Evolutionary conservation across 495 filamentous ascomycete genomes (phyloP).

Genomic region (Lichenothelia convexa): DNA sequence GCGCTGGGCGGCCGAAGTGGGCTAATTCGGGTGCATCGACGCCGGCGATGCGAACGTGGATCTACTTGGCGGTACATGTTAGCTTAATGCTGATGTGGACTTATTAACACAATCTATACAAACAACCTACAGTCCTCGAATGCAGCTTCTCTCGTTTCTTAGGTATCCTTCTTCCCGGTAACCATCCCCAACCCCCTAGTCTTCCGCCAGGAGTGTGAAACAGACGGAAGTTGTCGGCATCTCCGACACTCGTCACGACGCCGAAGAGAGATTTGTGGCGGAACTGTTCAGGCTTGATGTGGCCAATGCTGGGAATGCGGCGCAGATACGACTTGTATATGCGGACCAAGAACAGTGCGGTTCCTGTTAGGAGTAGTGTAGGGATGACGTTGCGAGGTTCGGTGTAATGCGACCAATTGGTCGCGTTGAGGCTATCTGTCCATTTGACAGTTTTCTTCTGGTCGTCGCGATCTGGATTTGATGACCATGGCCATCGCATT

Average conservation of each 20-base stretch:
- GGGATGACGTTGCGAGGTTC: constrained; percentile 44
- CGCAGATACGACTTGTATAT: constrained; percentile 61
- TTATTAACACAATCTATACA: neutral
- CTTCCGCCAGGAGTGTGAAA: constrained; percentile 88
- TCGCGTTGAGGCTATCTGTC: constrained; percentile 31
- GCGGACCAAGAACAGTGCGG: constrained; percentile 37
- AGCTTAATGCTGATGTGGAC: too few species aligned
- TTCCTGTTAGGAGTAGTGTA: constrained; percentile 48
- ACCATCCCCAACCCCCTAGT: constrained; percentile 78
- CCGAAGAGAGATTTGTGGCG: constrained; percentile 61
- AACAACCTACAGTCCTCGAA: constrained; percentile 40
- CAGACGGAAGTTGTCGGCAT: constrained; percentile 85
- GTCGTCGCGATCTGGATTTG: neutral
- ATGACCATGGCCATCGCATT: constrained; percentile 1
- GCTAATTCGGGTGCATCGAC: constrained; percentile 83
- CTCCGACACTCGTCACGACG: constrained; percentile 79
- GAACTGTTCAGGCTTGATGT: constrained; percentile 52
- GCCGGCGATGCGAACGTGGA: constrained; percentile 76
- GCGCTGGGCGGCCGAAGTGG: constrained; percentile 76
- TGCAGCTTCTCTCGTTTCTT: constrained; percentile 44
- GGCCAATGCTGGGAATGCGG: constrained; percentile 53
- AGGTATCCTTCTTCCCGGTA: constrained; percentile 57
- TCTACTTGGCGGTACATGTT: too few species aligned
- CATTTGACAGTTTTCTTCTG: constrained; percentile 22
- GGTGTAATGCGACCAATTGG: constrained; percentile 49